Conservation (phyloP, 805 yeast species). For the Lipomyces mesembrius region DNA sequence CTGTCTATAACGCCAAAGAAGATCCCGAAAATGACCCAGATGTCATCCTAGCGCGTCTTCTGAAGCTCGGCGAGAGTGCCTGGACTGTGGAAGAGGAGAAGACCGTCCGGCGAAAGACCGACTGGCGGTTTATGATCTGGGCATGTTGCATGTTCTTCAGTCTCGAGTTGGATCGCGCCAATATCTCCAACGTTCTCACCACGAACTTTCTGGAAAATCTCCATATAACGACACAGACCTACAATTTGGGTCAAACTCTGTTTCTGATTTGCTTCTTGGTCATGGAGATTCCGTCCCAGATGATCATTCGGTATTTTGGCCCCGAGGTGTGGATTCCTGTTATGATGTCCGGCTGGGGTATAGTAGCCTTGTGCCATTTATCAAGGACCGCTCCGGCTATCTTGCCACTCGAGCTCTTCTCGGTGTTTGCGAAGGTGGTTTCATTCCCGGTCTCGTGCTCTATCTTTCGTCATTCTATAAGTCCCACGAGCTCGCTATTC, state of each 20-base stretch:
- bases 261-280: conserved; percentile 52
- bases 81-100: conserved; percentile 62
- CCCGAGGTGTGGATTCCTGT: conserved; percentile 64
- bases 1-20: conserved; percentile 12
- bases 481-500: conserved; percentile 58
- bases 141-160: conserved; percentile 63
- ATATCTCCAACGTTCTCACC: conserved; percentile 58
- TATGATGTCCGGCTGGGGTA: conserved; percentile 59
- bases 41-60: conserved; percentile 22
- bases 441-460: conserved; percentile 65
- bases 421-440: conserved; percentile 69
- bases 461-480: conserved; percentile 74
- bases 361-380: conserved; percentile 58
- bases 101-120: conserved; percentile 55
- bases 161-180: conserved; percentile 61
- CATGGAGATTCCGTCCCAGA: conserved; percentile 52
- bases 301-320: conserved; percentile 62
- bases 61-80: conserved; percentile 22
- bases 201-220: conserved; percentile 59
- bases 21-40: conserved; percentile 32
- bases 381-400: conserved; percentile 48
- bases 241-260: conserved; percentile 61
- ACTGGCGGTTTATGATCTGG: conserved; percentile 57
- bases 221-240: conserved; percentile 58
- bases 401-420: conserved; percentile 55